phyloP scores from a whole-genome alignment of 2,329 filamentous ascomycete species.

The Ophiostoma montium region DNA sequence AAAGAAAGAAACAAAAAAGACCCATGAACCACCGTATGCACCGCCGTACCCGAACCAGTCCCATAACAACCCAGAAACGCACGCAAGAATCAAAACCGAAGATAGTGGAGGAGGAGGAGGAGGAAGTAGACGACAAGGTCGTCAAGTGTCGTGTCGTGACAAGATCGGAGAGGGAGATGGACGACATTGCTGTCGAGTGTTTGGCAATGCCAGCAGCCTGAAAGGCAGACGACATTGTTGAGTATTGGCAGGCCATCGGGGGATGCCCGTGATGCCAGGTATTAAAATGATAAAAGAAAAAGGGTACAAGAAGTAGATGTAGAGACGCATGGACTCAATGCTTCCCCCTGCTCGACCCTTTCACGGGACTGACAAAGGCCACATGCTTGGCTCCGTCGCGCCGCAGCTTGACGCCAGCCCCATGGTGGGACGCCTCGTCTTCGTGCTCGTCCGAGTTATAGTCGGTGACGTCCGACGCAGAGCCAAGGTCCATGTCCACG shows the following conservation, averaged over 20 bases:
- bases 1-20: not conserved
- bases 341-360: constrained; percentile 23
- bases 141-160: too few species aligned
- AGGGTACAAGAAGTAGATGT: constrained; percentile 5
- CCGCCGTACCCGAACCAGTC: not conserved
- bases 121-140: too few species aligned
- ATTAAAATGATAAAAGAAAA: constrained; percentile 6
- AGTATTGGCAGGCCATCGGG: not conserved
- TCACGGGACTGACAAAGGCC: constrained; percentile 38
- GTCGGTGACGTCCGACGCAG: constrained; percentile 38
- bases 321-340: constrained; percentile 14
- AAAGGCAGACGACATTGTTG: too few species aligned
- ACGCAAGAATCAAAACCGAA: not conserved
- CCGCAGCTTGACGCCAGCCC: constrained; percentile 32
- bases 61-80: not conserved
- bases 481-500: constrained; percentile 43
- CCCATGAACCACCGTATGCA: not conserved
- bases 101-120: too few species aligned
- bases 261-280: not conserved
- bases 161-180: too few species aligned
- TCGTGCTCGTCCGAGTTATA: constrained; percentile 46
- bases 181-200: too few species aligned
- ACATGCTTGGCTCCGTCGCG: constrained; percentile 43
- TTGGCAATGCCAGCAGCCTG: too few species aligned
- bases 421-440: constrained; percentile 22